Percentiles rank a stretch among this genome's conserved stretches.
Evolutionary conservation across 345 rosid genomes (phyloP).

Genomic region (Populus deltoides): DNA sequence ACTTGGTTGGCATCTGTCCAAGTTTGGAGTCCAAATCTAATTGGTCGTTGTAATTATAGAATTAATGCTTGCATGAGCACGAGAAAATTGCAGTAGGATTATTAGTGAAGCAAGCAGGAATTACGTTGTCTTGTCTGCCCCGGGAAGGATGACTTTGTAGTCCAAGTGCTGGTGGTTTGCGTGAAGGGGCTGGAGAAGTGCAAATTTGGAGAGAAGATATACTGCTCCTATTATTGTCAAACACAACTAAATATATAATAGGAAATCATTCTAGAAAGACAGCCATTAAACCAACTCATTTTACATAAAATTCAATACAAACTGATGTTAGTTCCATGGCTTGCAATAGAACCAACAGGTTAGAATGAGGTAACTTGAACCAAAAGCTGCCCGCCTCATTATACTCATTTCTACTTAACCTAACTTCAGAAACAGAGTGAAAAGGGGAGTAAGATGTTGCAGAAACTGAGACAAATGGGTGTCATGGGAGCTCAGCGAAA

Average conservation of each 20-base stretch:
- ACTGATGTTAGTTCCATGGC: conserved; percentile 4
- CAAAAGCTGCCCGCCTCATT: conserved; percentile 12
- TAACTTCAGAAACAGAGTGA: not conserved
- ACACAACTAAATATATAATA: conserved; percentile 1
- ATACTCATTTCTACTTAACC: conserved; percentile 8
- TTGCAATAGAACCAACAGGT: conserved; percentile 17
- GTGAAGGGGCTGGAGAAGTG: not conserved
- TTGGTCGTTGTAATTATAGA: not conserved
- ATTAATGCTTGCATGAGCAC: not conserved
- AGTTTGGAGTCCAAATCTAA: not conserved
- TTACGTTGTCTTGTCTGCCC: not conserved
- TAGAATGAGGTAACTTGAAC: conserved; percentile 18
- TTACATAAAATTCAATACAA: conserved; percentile 12
- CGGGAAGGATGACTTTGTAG: not conserved
- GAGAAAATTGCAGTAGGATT: not conserved
- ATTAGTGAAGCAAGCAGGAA: not conserved
- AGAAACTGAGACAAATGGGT: conserved; percentile 11
- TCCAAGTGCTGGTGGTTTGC: not conserved
- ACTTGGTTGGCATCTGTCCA: not conserved
- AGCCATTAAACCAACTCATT: not conserved
- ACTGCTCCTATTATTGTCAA: conserved; percentile 16
- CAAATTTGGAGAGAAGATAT: not conserved
- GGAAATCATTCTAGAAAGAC: conserved; percentile 6
- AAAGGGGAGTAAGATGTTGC: conserved; percentile 7
- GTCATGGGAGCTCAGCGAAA: not conserved